A percentile compares a stretch with the other conserved stretches of the same genome.
These are phyloP conservation scores for Solanum sparsipilum DNA, from an alignment of 257 asterid genomes.

Conservation along the genomic window DNA sequence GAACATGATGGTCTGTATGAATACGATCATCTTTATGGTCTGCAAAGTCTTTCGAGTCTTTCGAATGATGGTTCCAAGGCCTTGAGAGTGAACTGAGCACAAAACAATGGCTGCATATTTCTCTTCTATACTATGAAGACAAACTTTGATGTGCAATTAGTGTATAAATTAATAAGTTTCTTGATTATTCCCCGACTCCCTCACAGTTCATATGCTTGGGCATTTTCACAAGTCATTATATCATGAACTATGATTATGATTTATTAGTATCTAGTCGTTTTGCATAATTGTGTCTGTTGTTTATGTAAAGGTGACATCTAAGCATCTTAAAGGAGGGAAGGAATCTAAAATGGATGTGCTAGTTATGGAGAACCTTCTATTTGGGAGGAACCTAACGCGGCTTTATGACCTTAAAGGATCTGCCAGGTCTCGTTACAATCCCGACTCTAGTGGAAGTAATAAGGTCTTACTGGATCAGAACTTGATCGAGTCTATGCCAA, in stretches of 20 bases:
- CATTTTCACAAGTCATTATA: not conserved
- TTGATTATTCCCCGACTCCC: not conserved
- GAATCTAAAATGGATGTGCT: constrained; percentile 86
- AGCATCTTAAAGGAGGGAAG: constrained; percentile 83
- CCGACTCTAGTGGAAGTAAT: constrained; percentile 79
- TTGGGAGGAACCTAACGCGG: constrained; percentile 66
- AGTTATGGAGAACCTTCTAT: constrained; percentile 95
- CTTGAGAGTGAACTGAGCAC: not conserved
- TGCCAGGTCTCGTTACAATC: constrained; percentile 80
- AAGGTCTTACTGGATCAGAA: constrained; percentile 91
- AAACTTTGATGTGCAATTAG: not conserved
- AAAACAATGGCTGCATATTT: not conserved
- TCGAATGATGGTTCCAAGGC: not conserved
- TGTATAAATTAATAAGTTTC: not conserved
- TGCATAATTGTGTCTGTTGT: constrained; percentile 5
- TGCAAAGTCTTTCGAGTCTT: not conserved
- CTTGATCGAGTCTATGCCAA: constrained; percentile 96
- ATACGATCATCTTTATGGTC: not conserved
- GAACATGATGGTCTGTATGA: not conserved
- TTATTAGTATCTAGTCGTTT: not conserved
- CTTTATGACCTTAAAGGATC: constrained; percentile 97
- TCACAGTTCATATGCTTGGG: not conserved
- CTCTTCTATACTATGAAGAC: not conserved
- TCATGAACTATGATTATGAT: not conserved
- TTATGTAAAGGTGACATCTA: constrained; percentile 54